Conservation (phyloP, 805 yeast genomes). For the Lipomyces orientalis region DNA sequence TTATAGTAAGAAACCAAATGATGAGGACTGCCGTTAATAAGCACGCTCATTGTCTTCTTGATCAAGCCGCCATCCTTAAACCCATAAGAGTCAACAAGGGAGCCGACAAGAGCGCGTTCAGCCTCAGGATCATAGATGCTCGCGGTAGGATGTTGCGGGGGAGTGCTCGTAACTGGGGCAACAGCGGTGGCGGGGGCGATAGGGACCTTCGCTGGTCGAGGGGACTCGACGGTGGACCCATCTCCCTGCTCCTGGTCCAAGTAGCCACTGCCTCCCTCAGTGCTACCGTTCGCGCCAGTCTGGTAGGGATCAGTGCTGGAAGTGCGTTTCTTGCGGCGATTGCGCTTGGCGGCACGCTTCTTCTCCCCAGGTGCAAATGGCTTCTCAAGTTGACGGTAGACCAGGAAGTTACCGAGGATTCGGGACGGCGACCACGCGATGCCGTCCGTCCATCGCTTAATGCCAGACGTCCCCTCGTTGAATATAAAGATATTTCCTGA, state of each 20-base stretch:
- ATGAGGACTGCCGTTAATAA: conserved; percentile 50
- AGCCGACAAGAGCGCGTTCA: conserved; percentile 58
- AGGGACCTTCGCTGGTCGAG: conserved; percentile 8
- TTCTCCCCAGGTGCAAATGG: conserved; percentile 54
- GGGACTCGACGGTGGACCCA: not conserved
- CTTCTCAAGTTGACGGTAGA: conserved; percentile 73
- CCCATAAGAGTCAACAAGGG: conserved; percentile 63
- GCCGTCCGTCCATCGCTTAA: conserved; percentile 97
- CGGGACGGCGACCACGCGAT: conserved; percentile 91
- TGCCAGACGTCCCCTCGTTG: conserved; percentile 79
- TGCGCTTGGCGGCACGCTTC: conserved; percentile 49
- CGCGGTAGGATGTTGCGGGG: conserved; percentile 15
- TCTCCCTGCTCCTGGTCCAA: conserved; percentile 14
- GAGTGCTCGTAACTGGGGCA: conserved; percentile 22
- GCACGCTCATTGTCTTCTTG: conserved; percentile 78
- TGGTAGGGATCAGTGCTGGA: conserved; percentile 33
- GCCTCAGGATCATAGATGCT: conserved; percentile 39
- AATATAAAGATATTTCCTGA: conserved; percentile 87
- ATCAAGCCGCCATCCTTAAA: conserved; percentile 76
- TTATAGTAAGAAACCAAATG: conserved; percentile 83
- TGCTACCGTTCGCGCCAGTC: conserved; percentile 18
- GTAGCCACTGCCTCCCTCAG: conserved; percentile 11
- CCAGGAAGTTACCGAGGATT: conserved; percentile 80
- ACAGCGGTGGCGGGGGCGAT: conserved; percentile 19
- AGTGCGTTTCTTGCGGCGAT: conserved; percentile 37